Base-by-base conservation (phyloP, 371 early-diverging fungal species). In the Dichotomocladium elegans region DNA sequence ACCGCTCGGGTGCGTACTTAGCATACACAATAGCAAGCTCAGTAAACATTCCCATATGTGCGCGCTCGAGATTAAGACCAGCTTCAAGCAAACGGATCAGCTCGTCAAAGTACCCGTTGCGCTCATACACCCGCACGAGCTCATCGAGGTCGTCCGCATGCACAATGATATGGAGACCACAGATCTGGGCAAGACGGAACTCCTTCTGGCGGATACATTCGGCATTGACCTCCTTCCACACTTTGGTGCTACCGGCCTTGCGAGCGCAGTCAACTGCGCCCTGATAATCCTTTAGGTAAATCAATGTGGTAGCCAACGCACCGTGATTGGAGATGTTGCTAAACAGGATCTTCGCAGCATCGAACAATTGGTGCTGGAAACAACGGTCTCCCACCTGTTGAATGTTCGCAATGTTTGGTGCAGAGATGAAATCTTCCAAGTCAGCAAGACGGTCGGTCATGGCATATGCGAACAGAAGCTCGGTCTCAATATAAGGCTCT, bases 31-130 rank as follows among this genome's bases (percentile, higher is more conserved):
- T 89, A 12, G 97, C 94, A 30, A 98, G 79, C 65, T 97, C 97
- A 0, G 99, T 98, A 64, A 98, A 98, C 96, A 98, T 95, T 37
- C 96, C 98, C 97, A 97, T 97, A 63, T 98, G 98, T 3, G 98
- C 96, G 44, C 99, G 85, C 75, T 98, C 99, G 53, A 97, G 65
- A 22, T 92, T 92, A n/a, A 98, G 79, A 57, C 95, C 93, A 40
- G 91, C 87, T 77, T 98, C 96, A 26, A 98, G 72, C 40, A 98
- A 72, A 22, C 78, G 66, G 60, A 95, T 91, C 46, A 95, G 73
- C 77, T 97, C 94, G 28, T 92, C 90, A 64, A 95, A 87, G 75
- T 81, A 82, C 21, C 97, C 99, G 34, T 84, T 82, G 44, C 76
- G 60, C 69, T 96, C 97, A 65, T 98, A 98, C 14, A 89, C 69